These are phyloP conservation scores for Lactifluus rugatus DNA, from an alignment of 768 basidiomycete species.

Conservation along the genomic window DNA sequence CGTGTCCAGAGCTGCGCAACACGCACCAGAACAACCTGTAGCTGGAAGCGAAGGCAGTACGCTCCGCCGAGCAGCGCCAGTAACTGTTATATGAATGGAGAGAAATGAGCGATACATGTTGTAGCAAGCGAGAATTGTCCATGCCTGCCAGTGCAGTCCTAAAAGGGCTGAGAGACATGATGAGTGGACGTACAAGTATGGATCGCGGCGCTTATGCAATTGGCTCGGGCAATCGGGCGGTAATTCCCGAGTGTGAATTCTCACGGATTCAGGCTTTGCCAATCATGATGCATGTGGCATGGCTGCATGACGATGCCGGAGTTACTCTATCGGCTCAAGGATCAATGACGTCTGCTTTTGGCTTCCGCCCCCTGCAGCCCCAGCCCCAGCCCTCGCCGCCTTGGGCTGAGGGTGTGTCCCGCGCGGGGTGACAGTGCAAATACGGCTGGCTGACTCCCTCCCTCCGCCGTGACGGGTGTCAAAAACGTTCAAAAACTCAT, in stretches of 20 bases:
- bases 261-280: not conserved
- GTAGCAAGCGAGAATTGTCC: not conserved
- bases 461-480: too few species aligned
- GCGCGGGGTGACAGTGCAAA: too few species aligned
- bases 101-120: not conserved
- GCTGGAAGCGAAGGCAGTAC: not conserved
- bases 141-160: conserved; percentile 12
- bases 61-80: conserved; percentile 5
- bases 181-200: not conserved
- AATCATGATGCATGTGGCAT: too few species aligned
- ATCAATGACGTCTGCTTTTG: conserved; percentile 12
- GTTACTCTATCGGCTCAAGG: conserved; percentile 8
- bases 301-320: not conserved
- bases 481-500: too few species aligned
- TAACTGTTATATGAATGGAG: conserved; percentile 6
- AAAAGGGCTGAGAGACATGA: conserved; percentile 14
- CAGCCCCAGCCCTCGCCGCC: not conserved
- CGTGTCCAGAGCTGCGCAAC: not conserved
- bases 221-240: not conserved
- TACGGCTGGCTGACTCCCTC: too few species aligned
- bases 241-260: not conserved
- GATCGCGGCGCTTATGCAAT: not conserved
- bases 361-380: too few species aligned
- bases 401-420: conserved; percentile 8
- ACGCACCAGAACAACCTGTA: conserved; percentile 2